Evolutionary conservation across 768 basidiomycete genomes (phyloP).

Genomic region (Mrakia frigida): DNA sequence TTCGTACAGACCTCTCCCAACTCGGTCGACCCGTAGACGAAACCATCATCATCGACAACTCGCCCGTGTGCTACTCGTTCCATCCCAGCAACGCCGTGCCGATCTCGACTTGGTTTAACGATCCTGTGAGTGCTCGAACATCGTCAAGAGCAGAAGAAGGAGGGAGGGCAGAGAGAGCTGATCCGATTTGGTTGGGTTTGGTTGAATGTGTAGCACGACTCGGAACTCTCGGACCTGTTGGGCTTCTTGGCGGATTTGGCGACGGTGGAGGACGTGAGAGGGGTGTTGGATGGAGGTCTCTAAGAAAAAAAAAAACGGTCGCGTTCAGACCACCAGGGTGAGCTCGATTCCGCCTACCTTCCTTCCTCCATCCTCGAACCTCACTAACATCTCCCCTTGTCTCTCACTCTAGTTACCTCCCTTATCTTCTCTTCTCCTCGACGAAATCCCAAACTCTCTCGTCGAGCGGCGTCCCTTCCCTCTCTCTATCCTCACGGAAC

Average conservation of each 20-base stretch:
- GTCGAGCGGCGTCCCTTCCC: too few species aligned
- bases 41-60: slow-evolving; percentile 97
- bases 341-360: background rate
- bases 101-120: slow-evolving; percentile 99
- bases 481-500: too few species aligned
- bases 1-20: slow-evolving; percentile 76
- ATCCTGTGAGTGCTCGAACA: slow-evolving; percentile 59
- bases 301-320: background rate
- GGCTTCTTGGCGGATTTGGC: slow-evolving; percentile 88
- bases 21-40: slow-evolving; percentile 88
- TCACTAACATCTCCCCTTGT: too few species aligned
- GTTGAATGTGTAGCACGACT: slow-evolving; percentile 74
- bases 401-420: background rate
- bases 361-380: too few species aligned
- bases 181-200: too few species aligned
- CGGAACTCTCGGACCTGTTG: slow-evolving; percentile 89
- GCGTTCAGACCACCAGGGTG: background rate
- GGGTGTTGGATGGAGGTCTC: slow-evolving; percentile 68
- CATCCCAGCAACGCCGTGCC: slow-evolving; percentile 99
- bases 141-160: too few species aligned
- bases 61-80: slow-evolving; percentile 98
- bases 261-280: slow-evolving; percentile 81
- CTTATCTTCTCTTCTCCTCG: too few species aligned
- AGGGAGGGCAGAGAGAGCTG: too few species aligned
- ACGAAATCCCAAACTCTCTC: too few species aligned